A percentile compares a stretch with the other conserved stretches of the same genome.
Evolutionary conservation across 495 filamentous ascomycete species (phyloP).

Genomic region (Trichocladium antarcticum): DNA sequence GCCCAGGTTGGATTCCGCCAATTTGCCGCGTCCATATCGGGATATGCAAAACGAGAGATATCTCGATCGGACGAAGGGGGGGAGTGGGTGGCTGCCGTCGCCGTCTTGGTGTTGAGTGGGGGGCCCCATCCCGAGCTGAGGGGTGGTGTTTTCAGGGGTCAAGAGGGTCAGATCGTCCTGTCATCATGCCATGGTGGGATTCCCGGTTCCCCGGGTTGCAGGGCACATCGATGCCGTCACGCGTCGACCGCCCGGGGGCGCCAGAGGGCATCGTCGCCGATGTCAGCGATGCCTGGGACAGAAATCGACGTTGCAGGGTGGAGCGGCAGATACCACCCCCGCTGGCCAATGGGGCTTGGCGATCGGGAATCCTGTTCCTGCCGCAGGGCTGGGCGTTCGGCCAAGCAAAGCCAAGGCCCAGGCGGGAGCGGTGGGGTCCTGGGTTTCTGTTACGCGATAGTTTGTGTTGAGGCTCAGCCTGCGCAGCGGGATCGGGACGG

Average conservation of each 20-base stretch:
- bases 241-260: background rate
- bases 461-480: constrained; percentile 9
- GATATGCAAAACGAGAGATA: background rate
- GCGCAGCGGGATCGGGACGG: background rate
- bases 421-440: constrained; percentile 8
- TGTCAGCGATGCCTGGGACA: too few species aligned
- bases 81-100: too few species aligned
- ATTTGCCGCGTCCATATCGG: background rate
- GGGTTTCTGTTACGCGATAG: constrained; percentile 13
- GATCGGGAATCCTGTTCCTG: constrained; percentile 3
- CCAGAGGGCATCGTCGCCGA: background rate
- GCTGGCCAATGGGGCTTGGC: constrained; percentile 8
- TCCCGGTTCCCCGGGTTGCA: background rate
- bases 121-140: background rate
- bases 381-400: constrained; percentile 1
- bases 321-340: background rate
- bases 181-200: background rate
- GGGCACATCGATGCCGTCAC: constrained; percentile 2
- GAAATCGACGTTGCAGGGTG: background rate
- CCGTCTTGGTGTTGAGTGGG: background rate
- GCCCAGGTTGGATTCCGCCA: background rate
- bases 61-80: background rate
- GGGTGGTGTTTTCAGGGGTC: too few species aligned
- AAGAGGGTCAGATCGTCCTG: too few species aligned
- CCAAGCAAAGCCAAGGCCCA: background rate